Conservation (phyloP, 345 rosid species). For the Punica granatum region DNA sequence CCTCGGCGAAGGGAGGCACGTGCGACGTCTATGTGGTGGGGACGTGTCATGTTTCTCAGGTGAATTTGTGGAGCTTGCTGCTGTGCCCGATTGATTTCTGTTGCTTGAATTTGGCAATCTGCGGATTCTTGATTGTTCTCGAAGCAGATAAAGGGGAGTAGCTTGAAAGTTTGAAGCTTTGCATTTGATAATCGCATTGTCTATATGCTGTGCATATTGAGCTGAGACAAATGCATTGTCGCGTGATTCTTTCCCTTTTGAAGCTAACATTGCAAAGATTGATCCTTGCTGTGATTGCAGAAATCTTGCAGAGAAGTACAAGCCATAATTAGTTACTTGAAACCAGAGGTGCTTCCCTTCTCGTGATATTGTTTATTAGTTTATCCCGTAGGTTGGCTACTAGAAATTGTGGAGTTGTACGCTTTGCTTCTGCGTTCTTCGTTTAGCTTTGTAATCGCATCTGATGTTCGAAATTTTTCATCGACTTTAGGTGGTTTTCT, state of each 20-base stretch:
- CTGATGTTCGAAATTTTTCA: neutral
- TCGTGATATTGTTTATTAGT: constrained; percentile 9
- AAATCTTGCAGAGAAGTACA: constrained; percentile 84
- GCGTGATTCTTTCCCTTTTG: neutral
- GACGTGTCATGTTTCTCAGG: constrained; percentile 93
- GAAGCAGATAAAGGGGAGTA: neutral
- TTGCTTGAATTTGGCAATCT: neutral
- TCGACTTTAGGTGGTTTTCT: constrained; percentile 68
- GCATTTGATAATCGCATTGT: neutral
- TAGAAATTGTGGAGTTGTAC: constrained; percentile 16
- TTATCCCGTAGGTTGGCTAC: constrained; percentile 6
- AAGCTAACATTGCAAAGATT: neutral
- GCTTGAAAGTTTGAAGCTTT: neutral
- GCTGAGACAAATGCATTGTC: neutral
- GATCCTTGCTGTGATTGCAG: constrained; percentile 27
- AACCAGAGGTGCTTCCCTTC: constrained; percentile 74
- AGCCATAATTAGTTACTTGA: constrained; percentile 62
- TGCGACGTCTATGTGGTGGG: constrained; percentile 87
- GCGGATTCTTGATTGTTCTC: neutral
- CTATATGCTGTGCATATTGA: neutral
- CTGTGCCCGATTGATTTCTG: neutral
- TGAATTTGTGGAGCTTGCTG: constrained; percentile 6
- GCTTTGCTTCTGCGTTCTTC: constrained; percentile 12
- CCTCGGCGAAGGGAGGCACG: constrained; percentile 52
- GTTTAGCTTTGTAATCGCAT: no score